phyloP scores from a whole-genome alignment of 2,329 filamentous ascomycete species.

The Calonectria pauciramosa region DNA sequence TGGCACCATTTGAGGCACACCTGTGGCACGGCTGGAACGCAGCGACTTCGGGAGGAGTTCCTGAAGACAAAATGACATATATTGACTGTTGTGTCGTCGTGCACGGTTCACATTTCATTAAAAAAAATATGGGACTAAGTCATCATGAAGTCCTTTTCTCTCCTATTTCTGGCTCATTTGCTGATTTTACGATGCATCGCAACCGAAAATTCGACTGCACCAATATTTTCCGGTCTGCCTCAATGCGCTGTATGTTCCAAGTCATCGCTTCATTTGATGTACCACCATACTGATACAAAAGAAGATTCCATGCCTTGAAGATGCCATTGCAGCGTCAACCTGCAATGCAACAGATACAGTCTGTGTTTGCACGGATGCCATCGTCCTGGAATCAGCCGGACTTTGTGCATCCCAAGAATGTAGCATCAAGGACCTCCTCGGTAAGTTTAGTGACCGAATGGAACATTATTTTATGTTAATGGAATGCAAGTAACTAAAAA shows the following conservation, averaged over 20 bases:
- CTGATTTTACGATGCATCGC: neutral
- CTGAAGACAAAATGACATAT: neutral
- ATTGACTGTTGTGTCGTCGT: neutral
- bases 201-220: neutral
- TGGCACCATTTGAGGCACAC: neutral
- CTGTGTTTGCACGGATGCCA: neutral
- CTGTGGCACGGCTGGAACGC: neutral
- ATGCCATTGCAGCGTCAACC: neutral
- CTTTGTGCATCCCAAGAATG: neutral
- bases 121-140: neutral
- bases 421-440: neutral
- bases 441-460: neutral
- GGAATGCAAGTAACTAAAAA: slow-evolving; percentile 22
- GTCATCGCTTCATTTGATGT: neutral
- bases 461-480: neutral
- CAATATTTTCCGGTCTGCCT: neutral
- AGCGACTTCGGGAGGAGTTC: neutral
- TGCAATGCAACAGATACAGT: neutral
- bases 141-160: neutral
- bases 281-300: neutral
- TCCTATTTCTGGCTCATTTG: neutral
- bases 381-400: neutral
- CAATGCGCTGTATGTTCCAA: neutral
- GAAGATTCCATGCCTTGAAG: neutral
- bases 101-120: neutral